Conservation (phyloP, 2,329 filamentous ascomycete species). For the Pyrenophora graminea region DNA sequence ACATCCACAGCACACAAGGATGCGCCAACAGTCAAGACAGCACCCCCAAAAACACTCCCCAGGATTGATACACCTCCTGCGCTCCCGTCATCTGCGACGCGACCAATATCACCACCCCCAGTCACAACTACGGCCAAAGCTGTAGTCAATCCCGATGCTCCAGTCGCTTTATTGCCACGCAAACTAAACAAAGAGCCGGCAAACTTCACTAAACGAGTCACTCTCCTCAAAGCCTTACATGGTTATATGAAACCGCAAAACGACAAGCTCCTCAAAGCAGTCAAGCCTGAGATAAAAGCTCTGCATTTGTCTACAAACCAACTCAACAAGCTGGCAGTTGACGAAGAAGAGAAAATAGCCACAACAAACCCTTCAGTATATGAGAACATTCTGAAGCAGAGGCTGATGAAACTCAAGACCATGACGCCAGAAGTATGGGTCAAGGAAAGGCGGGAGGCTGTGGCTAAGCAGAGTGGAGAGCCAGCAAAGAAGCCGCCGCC, state of each 20-base stretch:
- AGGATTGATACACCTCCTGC: conserved; percentile 5
- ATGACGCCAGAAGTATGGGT: conserved; percentile 76
- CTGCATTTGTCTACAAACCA: conserved; percentile 67
- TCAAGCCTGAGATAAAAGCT: conserved; percentile 56
- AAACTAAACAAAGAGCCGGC: conserved; percentile 59
- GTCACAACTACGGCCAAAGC: conserved; percentile 20
- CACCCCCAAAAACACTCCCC: conserved; percentile 5
- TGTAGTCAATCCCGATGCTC: conserved; percentile 48
- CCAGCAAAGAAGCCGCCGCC: conserved; percentile 49
- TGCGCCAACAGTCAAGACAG: conserved; percentile 2
- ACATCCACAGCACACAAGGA: conserved; percentile 9
- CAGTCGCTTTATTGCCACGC: conserved; percentile 65
- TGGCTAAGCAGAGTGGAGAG: conserved; percentile 30
- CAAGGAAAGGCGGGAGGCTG: conserved; percentile 55
- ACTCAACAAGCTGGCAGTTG: conserved; percentile 69
- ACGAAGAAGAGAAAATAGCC: conserved; percentile 79
- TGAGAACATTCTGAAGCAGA: conserved; percentile 79
- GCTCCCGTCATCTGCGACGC: conserved; percentile 31
- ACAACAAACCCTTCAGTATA: conserved; percentile 73
- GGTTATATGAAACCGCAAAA: conserved; percentile 70
- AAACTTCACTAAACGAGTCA: conserved; percentile 37
- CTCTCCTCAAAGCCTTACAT: conserved; percentile 64
- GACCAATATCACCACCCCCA: conserved; percentile 40
- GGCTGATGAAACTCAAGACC: conserved; percentile 74
- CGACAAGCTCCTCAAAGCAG: conserved; percentile 60